Evolutionary conservation across 2,329 filamentous ascomycete genomes (phyloP).

Genomic region (Helminthosporium solani): DNA sequence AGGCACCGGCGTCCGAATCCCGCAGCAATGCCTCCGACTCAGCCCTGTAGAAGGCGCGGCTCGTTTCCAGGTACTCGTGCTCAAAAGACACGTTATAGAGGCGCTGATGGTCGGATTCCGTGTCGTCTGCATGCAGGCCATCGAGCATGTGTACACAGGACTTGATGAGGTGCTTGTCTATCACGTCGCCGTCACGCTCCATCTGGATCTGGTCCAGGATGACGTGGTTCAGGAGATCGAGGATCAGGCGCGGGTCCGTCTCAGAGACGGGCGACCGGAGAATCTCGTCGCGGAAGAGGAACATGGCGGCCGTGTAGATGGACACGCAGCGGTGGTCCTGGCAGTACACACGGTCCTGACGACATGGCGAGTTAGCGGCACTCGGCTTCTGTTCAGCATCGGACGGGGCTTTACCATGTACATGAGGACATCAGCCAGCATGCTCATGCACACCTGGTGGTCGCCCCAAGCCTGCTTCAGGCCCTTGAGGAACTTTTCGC

Average conservation of each 20-base stretch:
- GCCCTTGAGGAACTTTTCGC: constrained; percentile 77
- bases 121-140: constrained; percentile 76
- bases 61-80: constrained; percentile 70
- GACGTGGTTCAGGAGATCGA: constrained; percentile 75
- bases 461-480: constrained; percentile 81
- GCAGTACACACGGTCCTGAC: constrained; percentile 75
- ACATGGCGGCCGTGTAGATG: constrained; percentile 83
- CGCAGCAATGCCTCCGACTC: constrained; percentile 76
- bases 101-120: constrained; percentile 75
- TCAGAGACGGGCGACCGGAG: constrained; percentile 59
- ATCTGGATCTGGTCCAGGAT: constrained; percentile 89
- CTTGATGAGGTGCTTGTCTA: constrained; percentile 79
- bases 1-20: constrained; percentile 76
- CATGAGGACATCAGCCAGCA: constrained; percentile 96
- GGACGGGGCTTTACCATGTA: constrained; percentile 65
- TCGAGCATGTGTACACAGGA: constrained; percentile 89
- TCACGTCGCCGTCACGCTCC: constrained; percentile 86
- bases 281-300: constrained; percentile 83
- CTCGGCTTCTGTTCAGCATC: neutral
- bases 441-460: constrained; percentile 90
- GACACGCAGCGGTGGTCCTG: constrained; percentile 71
- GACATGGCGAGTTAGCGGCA: constrained; percentile 17
- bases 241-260: constrained; percentile 56
- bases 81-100: constrained; percentile 86
- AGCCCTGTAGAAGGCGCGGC: constrained; percentile 68